Evolutionary conservation across 1,139 yeast species (phyloP).

Genomic region (Blastobotrys ciferrii): DNA sequence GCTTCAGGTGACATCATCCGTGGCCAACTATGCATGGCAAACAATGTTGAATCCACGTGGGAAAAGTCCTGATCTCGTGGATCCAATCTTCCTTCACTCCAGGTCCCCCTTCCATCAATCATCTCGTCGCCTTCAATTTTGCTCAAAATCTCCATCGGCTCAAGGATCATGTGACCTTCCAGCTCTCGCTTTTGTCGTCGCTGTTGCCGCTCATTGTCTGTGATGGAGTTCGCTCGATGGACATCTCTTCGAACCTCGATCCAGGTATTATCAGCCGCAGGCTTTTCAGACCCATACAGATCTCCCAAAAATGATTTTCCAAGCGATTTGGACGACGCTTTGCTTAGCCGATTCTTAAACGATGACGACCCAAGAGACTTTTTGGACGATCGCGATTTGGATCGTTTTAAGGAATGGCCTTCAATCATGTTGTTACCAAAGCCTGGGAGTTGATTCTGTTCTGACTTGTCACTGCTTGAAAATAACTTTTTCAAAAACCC

Average conservation of each 20-base stretch:
- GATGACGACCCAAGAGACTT: slow-evolving; percentile 24
- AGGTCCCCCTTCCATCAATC: slow-evolving; percentile 22
- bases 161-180: slow-evolving; percentile 61
- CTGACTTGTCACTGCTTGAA: slow-evolving; percentile 17
- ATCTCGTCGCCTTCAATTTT: slow-evolving; percentile 32
- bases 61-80: slow-evolving; percentile 28
- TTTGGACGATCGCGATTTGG: slow-evolving; percentile 29
- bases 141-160: slow-evolving; percentile 49
- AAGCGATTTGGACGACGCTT: slow-evolving; percentile 1
- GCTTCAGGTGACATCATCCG: slow-evolving; percentile 45
- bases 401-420: slow-evolving; percentile 19
- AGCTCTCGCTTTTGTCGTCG: slow-evolving; percentile 69
- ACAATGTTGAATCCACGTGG: slow-evolving; percentile 33
- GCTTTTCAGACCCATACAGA: slow-evolving; percentile 1
- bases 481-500: slow-evolving; percentile 57
- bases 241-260: slow-evolving; percentile 57
- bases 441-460: background rate
- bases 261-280: slow-evolving; percentile 36
- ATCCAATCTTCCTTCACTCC: slow-evolving; percentile 26
- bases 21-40: slow-evolving; percentile 36
- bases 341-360: slow-evolving; percentile 13
- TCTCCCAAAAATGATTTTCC: slow-evolving; percentile 4
- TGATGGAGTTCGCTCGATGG: slow-evolving; percentile 72
- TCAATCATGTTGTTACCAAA: background rate
- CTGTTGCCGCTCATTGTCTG: slow-evolving; percentile 63